A percentile compares a stretch with the other conserved stretches of the same genome.
Conservation (phyloP, 2,329 filamentous ascomycete genomes). For the Aspergillus japonicus region DNA sequence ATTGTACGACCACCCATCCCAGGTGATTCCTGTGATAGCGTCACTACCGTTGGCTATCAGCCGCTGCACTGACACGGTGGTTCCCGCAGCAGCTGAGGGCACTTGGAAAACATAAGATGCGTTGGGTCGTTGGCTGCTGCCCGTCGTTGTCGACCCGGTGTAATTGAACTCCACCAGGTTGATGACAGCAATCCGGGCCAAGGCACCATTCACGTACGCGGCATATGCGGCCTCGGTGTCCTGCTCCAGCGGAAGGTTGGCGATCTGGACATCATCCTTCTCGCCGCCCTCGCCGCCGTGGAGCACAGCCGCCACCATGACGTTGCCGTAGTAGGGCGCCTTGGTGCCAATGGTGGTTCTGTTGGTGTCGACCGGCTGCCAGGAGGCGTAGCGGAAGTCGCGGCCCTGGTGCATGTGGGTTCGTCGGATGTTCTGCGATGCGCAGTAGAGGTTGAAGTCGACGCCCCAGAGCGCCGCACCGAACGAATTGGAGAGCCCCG, state of each 20-base stretch:
- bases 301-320: conserved; percentile 58
- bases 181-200: conserved; percentile 54
- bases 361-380: conserved; percentile 59
- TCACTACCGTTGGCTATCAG: conserved; percentile 63
- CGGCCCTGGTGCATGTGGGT: conserved; percentile 66
- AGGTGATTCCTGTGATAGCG: conserved; percentile 61
- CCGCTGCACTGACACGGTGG: conserved; percentile 45
- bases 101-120: conserved; percentile 28
- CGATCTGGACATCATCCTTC: conserved; percentile 42
- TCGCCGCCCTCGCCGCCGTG: conserved; percentile 33
- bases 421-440: conserved; percentile 55
- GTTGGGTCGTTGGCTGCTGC: conserved; percentile 18
- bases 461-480: conserved; percentile 65
- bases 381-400: conserved; percentile 60
- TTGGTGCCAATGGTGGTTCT: conserved; percentile 57
- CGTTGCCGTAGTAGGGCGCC: conserved; percentile 63
- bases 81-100: conserved; percentile 18
- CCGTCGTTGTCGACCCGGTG: conserved; percentile 1
- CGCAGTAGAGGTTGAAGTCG: conserved; percentile 62
- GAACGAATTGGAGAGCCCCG: conserved; percentile 63
- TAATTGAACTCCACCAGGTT: conserved; percentile 62
- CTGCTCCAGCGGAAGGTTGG: conserved; percentile 46
- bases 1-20: conserved; percentile 62
- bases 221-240: conserved; percentile 53
- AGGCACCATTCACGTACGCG: conserved; percentile 29